These are phyloP conservation scores for Jatropha curcas DNA, from an alignment of 345 rosid genomes.

Conservation along the genomic window DNA sequence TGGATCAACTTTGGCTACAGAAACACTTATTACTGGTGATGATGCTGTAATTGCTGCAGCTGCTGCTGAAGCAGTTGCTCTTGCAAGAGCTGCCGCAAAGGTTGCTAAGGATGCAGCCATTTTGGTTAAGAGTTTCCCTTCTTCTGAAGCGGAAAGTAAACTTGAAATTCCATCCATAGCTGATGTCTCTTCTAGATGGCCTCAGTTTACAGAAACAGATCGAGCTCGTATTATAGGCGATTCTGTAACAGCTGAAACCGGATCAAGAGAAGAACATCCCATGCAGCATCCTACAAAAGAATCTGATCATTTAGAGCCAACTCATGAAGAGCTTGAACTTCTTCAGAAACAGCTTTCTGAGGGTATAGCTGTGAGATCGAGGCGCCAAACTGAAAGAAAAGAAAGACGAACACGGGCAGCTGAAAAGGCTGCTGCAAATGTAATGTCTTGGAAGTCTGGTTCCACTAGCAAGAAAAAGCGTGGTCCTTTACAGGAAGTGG, in stretches of 20 bases:
- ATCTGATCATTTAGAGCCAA: slow-evolving; percentile 49
- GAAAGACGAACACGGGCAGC: slow-evolving; percentile 68
- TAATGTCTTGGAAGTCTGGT: slow-evolving; percentile 52
- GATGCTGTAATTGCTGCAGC: slow-evolving; percentile 88
- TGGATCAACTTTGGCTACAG: slow-evolving; percentile 59
- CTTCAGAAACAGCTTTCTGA: slow-evolving; percentile 56
- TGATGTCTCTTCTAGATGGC: slow-evolving; percentile 42
- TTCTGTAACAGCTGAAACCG: slow-evolving; percentile 36
- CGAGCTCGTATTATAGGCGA: slow-evolving; percentile 59
- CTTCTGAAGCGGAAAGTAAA: slow-evolving; percentile 31
- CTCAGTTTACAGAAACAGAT: slow-evolving; percentile 54
- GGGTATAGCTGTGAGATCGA: slow-evolving; percentile 67
- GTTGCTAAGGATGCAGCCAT: slow-evolving; percentile 78
- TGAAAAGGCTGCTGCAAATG: slow-evolving; percentile 57
- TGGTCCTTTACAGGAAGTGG: slow-evolving; percentile 51
- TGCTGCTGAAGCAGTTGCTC: slow-evolving; percentile 89
- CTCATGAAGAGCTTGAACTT: slow-evolving; percentile 51
- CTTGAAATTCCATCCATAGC: slow-evolving; percentile 22
- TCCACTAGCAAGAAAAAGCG: slow-evolving; percentile 61
- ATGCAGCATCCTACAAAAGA: slow-evolving; percentile 35
- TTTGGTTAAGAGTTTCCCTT: slow-evolving; percentile 39
- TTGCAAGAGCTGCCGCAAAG: slow-evolving; percentile 86
- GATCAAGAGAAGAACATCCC: slow-evolving; percentile 31
- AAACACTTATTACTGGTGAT: slow-evolving; percentile 74
- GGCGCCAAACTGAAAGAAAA: slow-evolving; percentile 74